Percentiles rank a stretch among this genome's conserved stretches.
Evolutionary conservation across 495 filamentous ascomycete species (phyloP).

Genomic region (Podospora pseudopauciseta): DNA sequence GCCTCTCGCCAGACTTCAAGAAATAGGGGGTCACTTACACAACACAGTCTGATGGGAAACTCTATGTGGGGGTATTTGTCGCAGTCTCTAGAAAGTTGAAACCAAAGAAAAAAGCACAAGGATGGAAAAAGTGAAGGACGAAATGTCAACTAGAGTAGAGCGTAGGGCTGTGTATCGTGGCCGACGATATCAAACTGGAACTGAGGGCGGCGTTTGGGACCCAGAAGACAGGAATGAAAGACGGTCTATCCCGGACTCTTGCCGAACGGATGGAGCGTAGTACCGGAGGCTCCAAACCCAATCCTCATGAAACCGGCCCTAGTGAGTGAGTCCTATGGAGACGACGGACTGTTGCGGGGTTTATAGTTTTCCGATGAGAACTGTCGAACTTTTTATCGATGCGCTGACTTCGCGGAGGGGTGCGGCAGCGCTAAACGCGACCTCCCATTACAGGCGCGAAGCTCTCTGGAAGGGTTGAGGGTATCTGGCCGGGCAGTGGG

Average conservation of each 20-base stretch:
- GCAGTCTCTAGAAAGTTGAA: constrained; percentile 33
- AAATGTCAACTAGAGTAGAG: background rate
- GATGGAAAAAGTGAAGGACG: constrained; percentile 11
- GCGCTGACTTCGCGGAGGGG: constrained; percentile 22
- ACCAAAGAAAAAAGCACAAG: constrained; percentile 17
- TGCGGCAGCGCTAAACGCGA: constrained; percentile 32
- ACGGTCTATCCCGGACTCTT: constrained; percentile 7
- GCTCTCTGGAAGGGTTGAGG: constrained; percentile 14
- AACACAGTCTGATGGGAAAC: constrained; percentile 27
- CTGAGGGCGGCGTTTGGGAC: constrained; percentile 7
- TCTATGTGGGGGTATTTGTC: constrained; percentile 42
- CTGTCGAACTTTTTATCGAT: constrained; percentile 5
- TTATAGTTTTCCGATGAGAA: background rate
- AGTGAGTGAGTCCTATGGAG: background rate
- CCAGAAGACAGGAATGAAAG: background rate
- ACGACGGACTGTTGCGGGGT: background rate
- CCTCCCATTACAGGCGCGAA: constrained; percentile 32
- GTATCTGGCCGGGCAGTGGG: constrained; percentile 9
- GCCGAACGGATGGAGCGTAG: constrained; percentile 13
- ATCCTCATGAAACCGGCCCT: constrained; percentile 11
- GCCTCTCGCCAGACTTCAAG: background rate
- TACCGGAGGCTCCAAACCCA: constrained; percentile 8
- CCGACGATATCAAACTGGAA: constrained; percentile 8
- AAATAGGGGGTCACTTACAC: constrained; percentile 28
- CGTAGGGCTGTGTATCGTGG: background rate